These are phyloP conservation scores for Mycosarcoma mackinlayi DNA, from an alignment of 1,284 basidiomycete species.

Conservation along the genomic window DNA sequence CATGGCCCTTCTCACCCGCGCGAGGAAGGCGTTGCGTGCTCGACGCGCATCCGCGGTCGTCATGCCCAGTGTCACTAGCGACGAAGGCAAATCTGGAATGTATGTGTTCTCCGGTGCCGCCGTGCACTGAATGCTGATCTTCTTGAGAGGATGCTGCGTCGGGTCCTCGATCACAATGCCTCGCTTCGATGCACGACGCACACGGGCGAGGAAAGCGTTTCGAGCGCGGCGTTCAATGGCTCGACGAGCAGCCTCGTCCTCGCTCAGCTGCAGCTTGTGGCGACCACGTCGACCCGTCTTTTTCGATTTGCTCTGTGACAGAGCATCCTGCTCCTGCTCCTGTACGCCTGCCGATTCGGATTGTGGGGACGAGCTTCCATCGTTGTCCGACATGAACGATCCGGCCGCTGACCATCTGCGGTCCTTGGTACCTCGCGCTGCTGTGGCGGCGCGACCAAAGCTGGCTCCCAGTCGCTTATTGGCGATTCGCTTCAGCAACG, in stretches of 20 bases:
- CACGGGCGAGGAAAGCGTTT: slow-evolving; percentile 49
- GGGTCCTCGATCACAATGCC: slow-evolving; percentile 45
- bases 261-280: slow-evolving; percentile 30
- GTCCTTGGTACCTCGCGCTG: slow-evolving; percentile 30
- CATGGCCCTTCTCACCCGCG: slow-evolving; percentile 45
- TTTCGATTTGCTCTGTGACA: slow-evolving; percentile 18
- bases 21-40: slow-evolving; percentile 52
- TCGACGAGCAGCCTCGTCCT: slow-evolving; percentile 30
- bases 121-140: slow-evolving; percentile 42
- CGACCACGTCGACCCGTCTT: slow-evolving; percentile 32
- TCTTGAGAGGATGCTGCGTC: slow-evolving; percentile 43
- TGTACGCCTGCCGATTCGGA: slow-evolving; percentile 33
- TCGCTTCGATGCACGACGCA: slow-evolving; percentile 49
- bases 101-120: slow-evolving; percentile 48
- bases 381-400: slow-evolving; percentile 17
- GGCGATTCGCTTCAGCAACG: slow-evolving; percentile 10
- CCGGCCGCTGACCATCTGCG: slow-evolving; percentile 29
- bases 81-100: slow-evolving; percentile 54
- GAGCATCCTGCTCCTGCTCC: slow-evolving; percentile 21
- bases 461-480: slow-evolving; percentile 3
- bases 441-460: slow-evolving; percentile 7
- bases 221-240: slow-evolving; percentile 32
- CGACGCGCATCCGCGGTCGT: slow-evolving; percentile 48
- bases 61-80: slow-evolving; percentile 49
- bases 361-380: slow-evolving; percentile 11